Base-by-base conservation (phyloP, 768 basidiomycete genomes). In the Trametopsis cervina region DNA sequence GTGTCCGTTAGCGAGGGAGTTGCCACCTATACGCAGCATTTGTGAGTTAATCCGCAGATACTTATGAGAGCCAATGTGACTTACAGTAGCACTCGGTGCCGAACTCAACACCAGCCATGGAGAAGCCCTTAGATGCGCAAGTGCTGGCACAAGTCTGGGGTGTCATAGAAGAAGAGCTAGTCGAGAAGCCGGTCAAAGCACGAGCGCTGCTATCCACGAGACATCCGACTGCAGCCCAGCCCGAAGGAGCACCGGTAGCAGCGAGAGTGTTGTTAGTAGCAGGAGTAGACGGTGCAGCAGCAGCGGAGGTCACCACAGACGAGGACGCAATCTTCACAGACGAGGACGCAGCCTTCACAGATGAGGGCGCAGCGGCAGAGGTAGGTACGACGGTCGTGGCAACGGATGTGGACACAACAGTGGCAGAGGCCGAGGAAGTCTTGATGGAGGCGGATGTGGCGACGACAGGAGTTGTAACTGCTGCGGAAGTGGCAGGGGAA, bases 91-190 rank as follows among this genome's bases (percentile, higher is more conserved):
- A 66, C 49, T 68, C 61, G 27, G 47, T 42, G 44, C 60, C 54
- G 54, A 58, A 65, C 54, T 68, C 63, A 29, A 65, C 40, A 24
- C 65, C 68, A 22, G 67, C 67, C 36, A 62, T 51, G 7, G 53
- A 43, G 61, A 59, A 65, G 18, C 61, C 60, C 42, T 57, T 52
- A 22, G 48, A 26, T 1, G 54, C 44, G 54, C 70, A 71, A 15
- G 56, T 57, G 29, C 56, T 24, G 35, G 63, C 52, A 49, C 69
- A 69, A 0, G 29, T 40, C 17, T 55, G 54, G 36, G 54, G 53
- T 13, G 65, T 68, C 62, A 66, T 58, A 18, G 37, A 20, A 22
- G 47, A 39, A 36, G 43, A 47, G 39, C 51, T 40, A 49, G 49
- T 51, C 43, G 46, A 47, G 57, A 49, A 57, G 20, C 54, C 59